Evolutionary conservation across 2,329 filamentous ascomycete species (phyloP), one percentile per base, ranked within the genome.

Genomic region (Xylariales sp.): DNA sequence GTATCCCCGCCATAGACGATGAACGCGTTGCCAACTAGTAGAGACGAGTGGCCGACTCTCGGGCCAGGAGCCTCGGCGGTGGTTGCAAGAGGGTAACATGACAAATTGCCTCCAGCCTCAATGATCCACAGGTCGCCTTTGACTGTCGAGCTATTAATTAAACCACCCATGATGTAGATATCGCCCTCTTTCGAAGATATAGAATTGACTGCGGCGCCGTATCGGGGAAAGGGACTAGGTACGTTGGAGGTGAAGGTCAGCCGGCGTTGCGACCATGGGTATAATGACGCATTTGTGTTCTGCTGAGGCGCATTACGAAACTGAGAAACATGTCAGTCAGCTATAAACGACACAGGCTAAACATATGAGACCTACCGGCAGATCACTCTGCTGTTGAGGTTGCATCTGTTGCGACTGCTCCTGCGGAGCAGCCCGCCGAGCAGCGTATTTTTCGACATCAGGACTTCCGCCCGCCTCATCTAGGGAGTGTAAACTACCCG

Each of bases 1-100:
- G 96, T 99, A 80, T 99, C 97, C 77, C 96, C 96, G 57, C 96
- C 97, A 77, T 98, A 99, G 12, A 99, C 96, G 74, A 99, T 99
- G 79, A 98, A 99, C 0, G 96, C 96, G 80, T 99, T 99, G 65
- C 97, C 97, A 62, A 99, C 96, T 16, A 99, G 86, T 75, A 99
- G 84, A 83, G 94, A 97, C 23, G 95, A 87, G 82, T 99, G 96
- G 3, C 96, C 96, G 60, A 99, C 96, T 82, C 96, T 89, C 1
- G 97, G 96, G 3, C 96, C 94, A 1, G 96, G 97, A 0, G 96
- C 96, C 80, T 99, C 96, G 23, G 94, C 92, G 0, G 94, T 96
- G 0, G 96, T 97, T 10, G 92, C 89, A 64, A 99, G 89, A 30
- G 94, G 95, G 78, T 97, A 97, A 80, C 96, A 98, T 28, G 93